These are phyloP conservation scores for Blumeria hordei DNA, from an alignment of 2,329 filamentous ascomycete species.

Conservation along the genomic window DNA sequence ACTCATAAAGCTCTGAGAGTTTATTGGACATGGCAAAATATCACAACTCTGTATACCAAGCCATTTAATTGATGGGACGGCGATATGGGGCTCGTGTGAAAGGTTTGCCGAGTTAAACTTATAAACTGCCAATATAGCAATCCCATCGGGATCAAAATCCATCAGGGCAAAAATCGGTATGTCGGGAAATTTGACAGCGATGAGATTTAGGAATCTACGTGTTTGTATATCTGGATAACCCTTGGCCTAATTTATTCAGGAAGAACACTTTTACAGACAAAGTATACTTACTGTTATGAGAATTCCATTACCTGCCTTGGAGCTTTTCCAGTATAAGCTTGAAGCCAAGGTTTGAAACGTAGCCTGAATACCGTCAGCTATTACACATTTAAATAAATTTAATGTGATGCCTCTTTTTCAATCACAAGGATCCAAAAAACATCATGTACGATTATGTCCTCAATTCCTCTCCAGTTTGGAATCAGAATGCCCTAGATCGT, in stretches of 20 bases:
- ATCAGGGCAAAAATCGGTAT: constrained; percentile 39
- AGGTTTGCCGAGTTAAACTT: constrained; percentile 41
- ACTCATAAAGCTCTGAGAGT: constrained; percentile 3
- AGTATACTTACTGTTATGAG: constrained; percentile 33
- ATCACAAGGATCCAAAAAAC: constrained; percentile 46
- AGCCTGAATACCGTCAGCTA: constrained; percentile 27
- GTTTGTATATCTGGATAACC: constrained; percentile 60
- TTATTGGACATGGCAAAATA: constrained; percentile 5
- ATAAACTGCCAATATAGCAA: constrained; percentile 52
- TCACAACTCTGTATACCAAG: constrained; percentile 27
- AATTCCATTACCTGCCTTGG: constrained; percentile 29
- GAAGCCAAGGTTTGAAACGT: constrained; percentile 44
- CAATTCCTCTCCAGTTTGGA: constrained; percentile 26
- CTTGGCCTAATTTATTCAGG: constrained; percentile 33
- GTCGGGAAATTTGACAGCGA: constrained; percentile 23
- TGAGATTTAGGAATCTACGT: constrained; percentile 32
- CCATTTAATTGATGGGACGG: constrained; percentile 31
- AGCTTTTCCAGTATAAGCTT: constrained; percentile 27
- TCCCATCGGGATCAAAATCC: constrained; percentile 55
- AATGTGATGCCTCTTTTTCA: constrained; percentile 44
- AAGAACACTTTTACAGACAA: background rate
- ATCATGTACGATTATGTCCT: constrained; percentile 22
- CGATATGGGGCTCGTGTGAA: constrained; percentile 29
- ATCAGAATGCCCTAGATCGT: constrained; percentile 31
- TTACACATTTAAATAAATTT: background rate